Percentiles rank a stretch among this genome's conserved stretches.
Conservation (phyloP, 805 yeast species). For the Pichia nakasei region DNA sequence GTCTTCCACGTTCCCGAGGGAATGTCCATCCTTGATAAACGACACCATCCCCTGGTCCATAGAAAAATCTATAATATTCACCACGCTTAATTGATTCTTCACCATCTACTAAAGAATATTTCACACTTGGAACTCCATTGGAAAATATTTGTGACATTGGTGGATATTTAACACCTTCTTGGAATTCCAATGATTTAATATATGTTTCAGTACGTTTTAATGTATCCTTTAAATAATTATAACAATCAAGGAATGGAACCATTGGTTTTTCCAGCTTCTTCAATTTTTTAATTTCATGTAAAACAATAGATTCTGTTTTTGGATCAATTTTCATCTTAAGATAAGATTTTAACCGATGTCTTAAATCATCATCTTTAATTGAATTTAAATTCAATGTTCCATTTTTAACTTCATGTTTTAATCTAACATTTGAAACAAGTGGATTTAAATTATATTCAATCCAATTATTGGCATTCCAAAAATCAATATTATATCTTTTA, state of each 20-base stretch:
- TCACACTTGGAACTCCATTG: constrained; percentile 72
- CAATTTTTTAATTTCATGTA: constrained; percentile 7
- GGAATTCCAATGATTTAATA: constrained; percentile 45
- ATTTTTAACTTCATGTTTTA: constrained; percentile 8
- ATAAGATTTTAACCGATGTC: not conserved
- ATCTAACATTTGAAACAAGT: constrained; percentile 38
- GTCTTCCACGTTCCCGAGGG: constrained; percentile 41
- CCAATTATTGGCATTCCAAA: constrained; percentile 77
- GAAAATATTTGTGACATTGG: constrained; percentile 82
- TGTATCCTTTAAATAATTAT: constrained; percentile 54
- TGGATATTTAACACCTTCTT: constrained; percentile 50
- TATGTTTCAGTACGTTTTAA: constrained; percentile 52
- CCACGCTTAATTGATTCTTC: constrained; percentile 59
- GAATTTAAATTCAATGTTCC: not conserved
- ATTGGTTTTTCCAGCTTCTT: constrained; percentile 12
- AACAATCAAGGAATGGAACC: constrained; percentile 14
- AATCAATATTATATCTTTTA: constrained; percentile 46
- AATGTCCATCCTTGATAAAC: constrained; percentile 74
- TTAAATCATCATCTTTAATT: constrained; percentile 2
- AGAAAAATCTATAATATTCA: constrained; percentile 64
- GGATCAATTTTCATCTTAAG: constrained; percentile 5
- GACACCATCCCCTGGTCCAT: constrained; percentile 93
- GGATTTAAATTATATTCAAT: constrained; percentile 68
- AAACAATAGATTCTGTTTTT: constrained; percentile 3
- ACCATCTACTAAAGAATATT: constrained; percentile 64